A percentile compares a stretch with the other conserved stretches of the same genome.
These are phyloP conservation scores for Microbotryum saponariae DNA, from an alignment of 1,284 basidiomycete species.

Conservation along the genomic window DNA sequence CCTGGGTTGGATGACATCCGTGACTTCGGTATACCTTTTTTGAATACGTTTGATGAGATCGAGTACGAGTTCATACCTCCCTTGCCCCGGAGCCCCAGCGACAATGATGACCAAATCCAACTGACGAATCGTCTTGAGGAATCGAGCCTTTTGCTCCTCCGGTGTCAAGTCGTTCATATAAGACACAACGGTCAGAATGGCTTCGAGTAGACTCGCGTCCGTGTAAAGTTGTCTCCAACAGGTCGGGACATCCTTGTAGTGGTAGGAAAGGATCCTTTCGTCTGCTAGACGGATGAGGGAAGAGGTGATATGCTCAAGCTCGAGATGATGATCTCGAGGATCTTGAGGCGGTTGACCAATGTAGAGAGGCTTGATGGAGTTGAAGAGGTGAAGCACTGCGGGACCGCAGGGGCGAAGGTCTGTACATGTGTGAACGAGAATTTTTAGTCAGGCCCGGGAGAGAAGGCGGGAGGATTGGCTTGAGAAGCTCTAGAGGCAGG, in stretches of 20 bases:
- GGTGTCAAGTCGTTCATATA: neutral
- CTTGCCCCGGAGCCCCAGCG: constrained; percentile 64
- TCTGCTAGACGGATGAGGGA: constrained; percentile 42
- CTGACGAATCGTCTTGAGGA: constrained; percentile 45
- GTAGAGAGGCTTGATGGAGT: too few relatives aligned
- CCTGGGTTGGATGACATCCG: too few relatives aligned
- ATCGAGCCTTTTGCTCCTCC: neutral
- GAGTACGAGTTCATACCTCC: constrained; percentile 55
- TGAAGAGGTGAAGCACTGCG: too few relatives aligned
- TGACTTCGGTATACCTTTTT: neutral
- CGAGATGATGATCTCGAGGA: too few relatives aligned
- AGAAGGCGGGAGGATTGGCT: too few relatives aligned
- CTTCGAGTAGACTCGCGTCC: constrained; percentile 40
- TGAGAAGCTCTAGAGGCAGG: too few relatives aligned
- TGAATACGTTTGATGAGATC: constrained; percentile 53
- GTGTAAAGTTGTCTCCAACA: constrained; percentile 46
- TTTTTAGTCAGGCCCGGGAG: too few relatives aligned
- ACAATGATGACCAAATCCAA: constrained; percentile 77
- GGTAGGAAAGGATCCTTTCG: constrained; percentile 42
- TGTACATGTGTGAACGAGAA: too few relatives aligned
- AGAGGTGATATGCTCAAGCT: neutral
- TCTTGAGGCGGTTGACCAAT: too few relatives aligned
- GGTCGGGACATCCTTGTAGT: constrained; percentile 42
- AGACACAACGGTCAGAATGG: neutral
- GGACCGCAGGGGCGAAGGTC: too few relatives aligned